Conservation (phyloP, 805 yeast species). For the Cyberlindnera galapagoensis region DNA sequence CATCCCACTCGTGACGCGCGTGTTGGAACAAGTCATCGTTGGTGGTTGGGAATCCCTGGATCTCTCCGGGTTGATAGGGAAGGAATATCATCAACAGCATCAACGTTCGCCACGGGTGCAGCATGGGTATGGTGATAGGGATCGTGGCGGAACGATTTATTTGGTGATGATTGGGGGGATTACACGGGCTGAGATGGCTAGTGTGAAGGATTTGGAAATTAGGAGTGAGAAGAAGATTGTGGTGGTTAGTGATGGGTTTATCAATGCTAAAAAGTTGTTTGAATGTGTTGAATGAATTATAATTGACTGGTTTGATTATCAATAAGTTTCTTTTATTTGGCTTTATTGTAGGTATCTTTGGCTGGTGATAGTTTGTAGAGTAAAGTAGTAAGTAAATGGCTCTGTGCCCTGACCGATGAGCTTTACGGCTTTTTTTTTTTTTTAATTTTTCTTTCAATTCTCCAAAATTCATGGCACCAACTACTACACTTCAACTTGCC, state of each 20-base stretch:
- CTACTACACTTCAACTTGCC: not conserved
- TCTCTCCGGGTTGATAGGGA: no score
- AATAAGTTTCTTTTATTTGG: conserved; percentile 43
- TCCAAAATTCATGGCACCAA: not conserved
- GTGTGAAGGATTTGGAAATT: conserved; percentile 39
- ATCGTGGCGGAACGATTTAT: no score
- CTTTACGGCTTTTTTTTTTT: not conserved
- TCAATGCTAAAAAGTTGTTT: conserved; percentile 36
- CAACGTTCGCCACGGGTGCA: no score
- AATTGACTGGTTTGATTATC: conserved; percentile 21
- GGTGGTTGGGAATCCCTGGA: no score
- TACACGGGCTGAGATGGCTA: conserved; percentile 77
- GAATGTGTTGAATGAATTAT: conserved; percentile 12
- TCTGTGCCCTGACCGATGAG: conserved; percentile 8
- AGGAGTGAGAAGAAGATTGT: conserved; percentile 33
- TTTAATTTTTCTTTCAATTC: conserved; percentile 1
- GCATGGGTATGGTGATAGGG: no score
- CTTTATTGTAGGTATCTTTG: no score
- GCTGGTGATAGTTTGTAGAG: no score
- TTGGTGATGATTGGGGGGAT: conserved; percentile 76
- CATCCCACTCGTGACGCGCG: conserved; percentile 66
- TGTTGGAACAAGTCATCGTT: conserved; percentile 68
- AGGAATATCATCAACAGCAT: no score
- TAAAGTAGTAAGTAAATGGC: no score
- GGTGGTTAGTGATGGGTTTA: conserved; percentile 41